Conservation (phyloP, 495 filamentous ascomycete genomes). For the Xylaria flabelliformis region DNA sequence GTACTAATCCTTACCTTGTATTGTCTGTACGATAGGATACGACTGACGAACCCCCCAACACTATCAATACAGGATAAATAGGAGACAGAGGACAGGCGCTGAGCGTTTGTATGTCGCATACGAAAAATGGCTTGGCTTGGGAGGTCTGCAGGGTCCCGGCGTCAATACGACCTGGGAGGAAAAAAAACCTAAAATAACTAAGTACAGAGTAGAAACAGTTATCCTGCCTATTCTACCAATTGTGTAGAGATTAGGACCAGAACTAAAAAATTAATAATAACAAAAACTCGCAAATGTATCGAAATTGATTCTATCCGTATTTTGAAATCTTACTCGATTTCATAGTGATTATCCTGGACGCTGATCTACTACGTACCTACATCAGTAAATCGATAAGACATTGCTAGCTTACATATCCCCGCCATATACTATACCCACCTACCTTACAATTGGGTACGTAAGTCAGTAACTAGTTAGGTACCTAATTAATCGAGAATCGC, state of each 20-base stretch:
- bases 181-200: background rate
- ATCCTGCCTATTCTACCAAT: background rate
- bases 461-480: too few relatives aligned
- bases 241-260: background rate
- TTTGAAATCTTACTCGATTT: background rate
- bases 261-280: background rate
- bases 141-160: background rate
- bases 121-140: background rate
- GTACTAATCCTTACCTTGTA: background rate
- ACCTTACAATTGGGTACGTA: too few relatives aligned
- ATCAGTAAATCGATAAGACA: too few relatives aligned
- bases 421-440: too few relatives aligned
- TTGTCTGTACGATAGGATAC: conserved; percentile 11
- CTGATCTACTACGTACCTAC: background rate
- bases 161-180: background rate
- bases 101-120: background rate
- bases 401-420: too few relatives aligned
- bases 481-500: background rate
- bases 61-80: background rate
- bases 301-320: background rate
- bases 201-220: background rate
- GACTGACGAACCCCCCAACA: background rate
- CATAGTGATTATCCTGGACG: too few relatives aligned
- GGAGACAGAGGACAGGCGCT: background rate
- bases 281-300: background rate